Percentiles rank a stretch among this genome's conserved stretches.
These are phyloP conservation scores for Curvularia sp. DNA, from an alignment of 2,329 filamentous ascomycete genomes.

Conservation along the genomic window DNA sequence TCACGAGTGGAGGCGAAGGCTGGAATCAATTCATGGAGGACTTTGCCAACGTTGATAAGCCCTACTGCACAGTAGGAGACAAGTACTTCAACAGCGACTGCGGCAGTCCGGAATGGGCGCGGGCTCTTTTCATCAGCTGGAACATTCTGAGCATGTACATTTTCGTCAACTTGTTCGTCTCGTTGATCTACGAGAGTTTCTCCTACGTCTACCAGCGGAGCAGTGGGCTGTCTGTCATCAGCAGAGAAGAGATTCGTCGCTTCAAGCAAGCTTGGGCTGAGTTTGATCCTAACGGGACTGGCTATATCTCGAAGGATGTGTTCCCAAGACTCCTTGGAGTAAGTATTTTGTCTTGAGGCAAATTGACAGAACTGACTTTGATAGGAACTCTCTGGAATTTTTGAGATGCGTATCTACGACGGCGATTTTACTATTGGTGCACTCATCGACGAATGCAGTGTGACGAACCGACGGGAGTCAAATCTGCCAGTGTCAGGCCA, in stretches of 20 bases:
- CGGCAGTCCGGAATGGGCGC: constrained; percentile 87
- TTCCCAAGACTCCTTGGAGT: constrained; percentile 87
- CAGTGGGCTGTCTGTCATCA: constrained; percentile 87
- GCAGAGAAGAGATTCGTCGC: constrained; percentile 89
- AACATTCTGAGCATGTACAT: constrained; percentile 99
- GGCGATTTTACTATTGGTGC: constrained; percentile 85
- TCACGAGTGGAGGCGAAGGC: constrained; percentile 90
- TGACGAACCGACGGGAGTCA: constrained; percentile 59
- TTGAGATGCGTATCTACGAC: constrained; percentile 96
- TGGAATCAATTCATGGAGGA: constrained; percentile 99
- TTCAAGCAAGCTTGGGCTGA: constrained; percentile 99
- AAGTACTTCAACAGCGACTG: constrained; percentile 90
- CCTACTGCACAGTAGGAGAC: constrained; percentile 75
- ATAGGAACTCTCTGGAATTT: constrained; percentile 86
- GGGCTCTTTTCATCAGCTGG: constrained; percentile 91
- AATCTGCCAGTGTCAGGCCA: constrained; percentile 56
- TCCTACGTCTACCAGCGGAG: constrained; percentile 98
- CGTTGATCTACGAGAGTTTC: constrained; percentile 98
- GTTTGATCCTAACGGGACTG: constrained; percentile 88
- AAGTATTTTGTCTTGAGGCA: constrained; percentile 40
- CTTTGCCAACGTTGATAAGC: constrained; percentile 79
- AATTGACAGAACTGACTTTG: constrained; percentile 15
- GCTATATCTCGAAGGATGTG: constrained; percentile 86
- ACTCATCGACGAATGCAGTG: constrained; percentile 83
- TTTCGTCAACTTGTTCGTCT: constrained; percentile 97